These are phyloP conservation scores for Apiotrichum siamense DNA, from an alignment of 1,284 basidiomycete species.

Conservation along the genomic window DNA sequence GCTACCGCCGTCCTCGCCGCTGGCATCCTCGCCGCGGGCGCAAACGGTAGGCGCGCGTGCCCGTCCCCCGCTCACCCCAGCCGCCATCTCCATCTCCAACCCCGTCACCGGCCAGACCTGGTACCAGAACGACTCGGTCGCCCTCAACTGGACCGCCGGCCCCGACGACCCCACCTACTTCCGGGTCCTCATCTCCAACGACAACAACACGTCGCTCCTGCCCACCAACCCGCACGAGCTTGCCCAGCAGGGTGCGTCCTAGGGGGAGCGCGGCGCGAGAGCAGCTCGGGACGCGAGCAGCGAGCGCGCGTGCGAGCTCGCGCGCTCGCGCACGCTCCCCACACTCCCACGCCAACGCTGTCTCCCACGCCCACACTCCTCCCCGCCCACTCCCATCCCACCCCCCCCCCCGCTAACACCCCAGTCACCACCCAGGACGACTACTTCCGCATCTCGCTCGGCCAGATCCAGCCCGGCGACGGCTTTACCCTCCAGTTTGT, in stretches of 20 bases:
- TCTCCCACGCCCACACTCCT: too few species aligned
- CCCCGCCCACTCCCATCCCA: neutral
- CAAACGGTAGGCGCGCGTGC: conserved; percentile 17
- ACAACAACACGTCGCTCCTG: conserved; percentile 23
- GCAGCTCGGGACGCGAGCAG: too few species aligned
- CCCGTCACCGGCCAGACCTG: conserved; percentile 32
- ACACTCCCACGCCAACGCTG: too few species aligned
- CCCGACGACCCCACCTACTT: conserved; percentile 34
- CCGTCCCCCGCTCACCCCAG: conserved; percentile 15
- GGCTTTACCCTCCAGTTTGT: conserved; percentile 51
- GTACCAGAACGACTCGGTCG: conserved; percentile 42
- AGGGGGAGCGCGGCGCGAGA: neutral
- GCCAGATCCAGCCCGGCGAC: conserved; percentile 15
- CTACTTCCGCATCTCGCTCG: conserved; percentile 29
- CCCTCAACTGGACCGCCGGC: conserved; percentile 39
- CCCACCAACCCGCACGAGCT: conserved; percentile 29
- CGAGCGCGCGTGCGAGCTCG: too few species aligned
- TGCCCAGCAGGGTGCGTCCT: conserved; percentile 31
- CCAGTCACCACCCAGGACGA: conserved; percentile 30
- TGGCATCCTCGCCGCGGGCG: conserved; percentile 16
- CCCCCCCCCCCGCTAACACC: neutral
- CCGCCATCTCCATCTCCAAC: conserved; percentile 32
- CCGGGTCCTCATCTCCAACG: conserved; percentile 33
- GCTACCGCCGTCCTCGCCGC: conserved; percentile 10
- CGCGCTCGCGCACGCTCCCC: too few species aligned